Evolutionary conservation across 1,139 yeast genomes (phyloP), one percentile per base, ranked within the genome.

Genomic region (Geotrichum macrosporum): DNA sequence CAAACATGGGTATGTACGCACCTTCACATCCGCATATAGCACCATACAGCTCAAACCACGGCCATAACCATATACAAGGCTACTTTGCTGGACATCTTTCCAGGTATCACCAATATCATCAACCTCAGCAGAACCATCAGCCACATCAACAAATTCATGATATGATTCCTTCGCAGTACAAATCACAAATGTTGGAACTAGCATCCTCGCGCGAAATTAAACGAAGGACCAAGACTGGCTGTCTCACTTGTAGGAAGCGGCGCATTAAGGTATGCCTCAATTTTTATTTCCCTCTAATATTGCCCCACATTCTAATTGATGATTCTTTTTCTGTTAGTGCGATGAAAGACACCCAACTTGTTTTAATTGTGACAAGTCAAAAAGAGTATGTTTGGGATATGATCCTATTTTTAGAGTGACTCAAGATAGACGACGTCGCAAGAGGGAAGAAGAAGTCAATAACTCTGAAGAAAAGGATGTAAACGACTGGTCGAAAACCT

Each of bases 261-360:
- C 69, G 88, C 52, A 81, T 83, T 54, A 66, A 65, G 48, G 53
- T 50, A 41, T 20, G 53, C 27, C 27, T 16, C 5, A 35, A 24
- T 36, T 30, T 36, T 36, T 31, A 9, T 13, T 20, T 30, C 15
- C 6, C 6, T 30, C n/a, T 9, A 9, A 9, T 30, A 15, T 36
- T 36, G 9, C 15, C 18, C 3, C 10, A 4, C 13, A 22, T 22
- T 13, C 12, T 24, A n/a, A n/a, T 24, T 24, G 27, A 24, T 8
- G n/a, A 16, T 22, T n/a, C n/a, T 24, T 24, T 5, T 42, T 35
- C 22, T 12, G 5, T 4, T 34, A 50, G 61, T 83, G 92, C 66
- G 92, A 82, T 61, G 92, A 83, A 63, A 67, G 81, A 44, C 83
- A 80, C 56, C 92, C 92, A 1, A 73, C 75, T 44, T 84, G 94